Evolutionary conservation across 768 basidiomycete genomes (phyloP).

Genomic region (Chalciporus pseudorubinellus): DNA sequence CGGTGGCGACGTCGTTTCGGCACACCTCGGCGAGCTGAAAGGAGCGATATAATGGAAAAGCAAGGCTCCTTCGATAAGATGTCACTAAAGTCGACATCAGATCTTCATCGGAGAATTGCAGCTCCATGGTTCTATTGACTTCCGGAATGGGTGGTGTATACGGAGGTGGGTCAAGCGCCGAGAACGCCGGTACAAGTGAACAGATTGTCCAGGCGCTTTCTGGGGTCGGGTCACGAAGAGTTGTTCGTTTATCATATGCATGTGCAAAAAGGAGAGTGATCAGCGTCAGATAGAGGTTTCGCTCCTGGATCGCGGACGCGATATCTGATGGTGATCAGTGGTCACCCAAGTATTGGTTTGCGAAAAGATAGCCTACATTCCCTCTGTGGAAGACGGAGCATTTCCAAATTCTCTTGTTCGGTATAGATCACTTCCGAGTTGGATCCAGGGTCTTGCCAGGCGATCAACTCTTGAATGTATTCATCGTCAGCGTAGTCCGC

Average conservation of each 20-base stretch:
- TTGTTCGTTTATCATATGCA: conserved; percentile 77
- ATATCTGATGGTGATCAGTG: conserved; percentile 50
- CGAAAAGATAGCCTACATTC: conserved; percentile 42
- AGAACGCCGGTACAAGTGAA: conserved; percentile 69
- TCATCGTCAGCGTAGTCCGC: conserved; percentile 80
- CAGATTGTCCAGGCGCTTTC: conserved; percentile 89
- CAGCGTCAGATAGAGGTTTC: conserved; percentile 65
- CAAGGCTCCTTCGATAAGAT: conserved; percentile 71
- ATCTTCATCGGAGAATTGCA: conserved; percentile 41
- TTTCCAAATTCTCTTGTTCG: conserved; percentile 66
- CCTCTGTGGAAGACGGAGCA: conserved; percentile 55
- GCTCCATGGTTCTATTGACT: conserved; percentile 1
- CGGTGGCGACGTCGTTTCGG: conserved; percentile 54
- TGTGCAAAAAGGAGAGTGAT: conserved; percentile 75
- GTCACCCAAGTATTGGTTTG: neutral
- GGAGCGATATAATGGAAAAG: conserved; percentile 79
- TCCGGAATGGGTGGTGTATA: conserved; percentile 31
- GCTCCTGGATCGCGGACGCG: conserved; percentile 51
- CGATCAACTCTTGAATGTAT: conserved; percentile 66
- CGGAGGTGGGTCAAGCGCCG: conserved; percentile 77
- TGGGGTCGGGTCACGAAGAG: conserved; percentile 74
- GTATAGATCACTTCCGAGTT: conserved; percentile 50
- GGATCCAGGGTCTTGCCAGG: conserved; percentile 60
- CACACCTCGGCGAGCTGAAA: conserved; percentile 72
- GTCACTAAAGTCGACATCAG: conserved; percentile 51